Base-by-base conservation (phyloP, 106 monocot genomes). In the Dioscorea alata region DNA sequence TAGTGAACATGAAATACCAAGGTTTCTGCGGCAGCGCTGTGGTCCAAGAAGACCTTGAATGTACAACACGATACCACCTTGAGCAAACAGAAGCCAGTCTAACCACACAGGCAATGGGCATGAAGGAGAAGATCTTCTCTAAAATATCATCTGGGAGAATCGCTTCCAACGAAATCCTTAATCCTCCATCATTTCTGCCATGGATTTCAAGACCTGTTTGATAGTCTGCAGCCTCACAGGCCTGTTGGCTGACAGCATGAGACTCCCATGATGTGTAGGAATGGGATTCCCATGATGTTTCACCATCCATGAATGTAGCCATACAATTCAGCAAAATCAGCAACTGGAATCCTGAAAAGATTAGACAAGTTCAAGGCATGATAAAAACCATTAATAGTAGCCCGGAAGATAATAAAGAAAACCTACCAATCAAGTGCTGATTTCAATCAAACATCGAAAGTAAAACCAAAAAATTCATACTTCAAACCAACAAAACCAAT, bases 1-100 rank as follows among this genome's bases (percentile, higher is more conserved):
- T 73, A 15, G 88, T 88, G 69, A 92, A 92, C 92, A 92, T 92
- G 78, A 88, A 92, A 65, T 92, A 92, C 92, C 88, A 92, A 8
- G 92, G 92, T 67, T 88, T 91, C 60, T 88, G 82, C 16, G 73
- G 73, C 14, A 49, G 19, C 49, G 33, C 56, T 13, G 35, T 52
- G 24, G 68, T 78, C 73, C 73, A 73, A 4, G 68, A 57, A 35
- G 71, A 61, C 66, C 78, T 85, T 15, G 88, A 85, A 28, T 73
- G 72, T 54, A 85, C 84, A 35, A 78, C 73, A 0, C 78, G 76
- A 21, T 72, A 19, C 91, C 91, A 92, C 61, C 91, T 74, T 53
- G 78, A 88, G 85, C 88, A 92, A 14, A 85, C 91, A 25, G 75
- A 71, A 4, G 75, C 77, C 0, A 88, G 73, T 50, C 80, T 68